Evolutionary conservation across 164 flowering plant genomes (phyloP).

Genomic region (Taxillus chinensis): DNA sequence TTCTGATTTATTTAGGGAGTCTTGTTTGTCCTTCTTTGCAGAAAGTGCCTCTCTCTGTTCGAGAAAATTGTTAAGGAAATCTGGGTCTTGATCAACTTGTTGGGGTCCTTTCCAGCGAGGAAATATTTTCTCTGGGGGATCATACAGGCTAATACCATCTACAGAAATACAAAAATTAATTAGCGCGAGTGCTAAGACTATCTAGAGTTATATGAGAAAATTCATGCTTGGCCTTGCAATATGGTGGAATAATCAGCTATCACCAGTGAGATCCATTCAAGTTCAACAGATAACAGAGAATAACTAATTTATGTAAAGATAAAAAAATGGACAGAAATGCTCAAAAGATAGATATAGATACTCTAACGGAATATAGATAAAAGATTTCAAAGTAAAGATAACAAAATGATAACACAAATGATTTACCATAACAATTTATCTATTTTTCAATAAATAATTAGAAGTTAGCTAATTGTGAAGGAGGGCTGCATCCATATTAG

Average conservation of each 20-base stretch:
- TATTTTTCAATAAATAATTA: too few species aligned
- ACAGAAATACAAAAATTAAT: conserved; percentile 12
- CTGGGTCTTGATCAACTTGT: conserved; percentile 41
- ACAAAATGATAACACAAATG: too few species aligned
- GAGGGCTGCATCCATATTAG: too few species aligned
- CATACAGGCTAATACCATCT: conserved; percentile 95
- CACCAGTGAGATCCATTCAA: not conserved
- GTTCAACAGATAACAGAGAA: too few species aligned
- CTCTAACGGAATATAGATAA: too few species aligned
- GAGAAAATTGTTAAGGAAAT: conserved; percentile 33
- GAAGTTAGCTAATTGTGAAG: too few species aligned
- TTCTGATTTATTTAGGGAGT: conserved; percentile 16
- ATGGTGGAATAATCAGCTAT: not conserved
- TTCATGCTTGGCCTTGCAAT: not conserved
- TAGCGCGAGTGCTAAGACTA: conserved; percentile 1
- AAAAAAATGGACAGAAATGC: too few species aligned
- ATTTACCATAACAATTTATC: too few species aligned
- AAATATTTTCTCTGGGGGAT: conserved; percentile 76
- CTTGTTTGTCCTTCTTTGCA: conserved; percentile 16
- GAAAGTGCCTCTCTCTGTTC: conserved; percentile 29
- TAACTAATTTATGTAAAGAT: too few species aligned
- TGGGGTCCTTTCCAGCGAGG: conserved; percentile 88
- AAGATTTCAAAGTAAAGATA: too few species aligned
- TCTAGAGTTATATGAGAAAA: not conserved
- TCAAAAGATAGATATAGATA: too few species aligned